Percentiles rank a stretch among this genome's conserved stretches.
These are phyloP conservation scores for Ceratocystiopsis brevicomis DNA, from an alignment of 2,329 filamentous ascomycete genomes.

Conservation along the genomic window DNA sequence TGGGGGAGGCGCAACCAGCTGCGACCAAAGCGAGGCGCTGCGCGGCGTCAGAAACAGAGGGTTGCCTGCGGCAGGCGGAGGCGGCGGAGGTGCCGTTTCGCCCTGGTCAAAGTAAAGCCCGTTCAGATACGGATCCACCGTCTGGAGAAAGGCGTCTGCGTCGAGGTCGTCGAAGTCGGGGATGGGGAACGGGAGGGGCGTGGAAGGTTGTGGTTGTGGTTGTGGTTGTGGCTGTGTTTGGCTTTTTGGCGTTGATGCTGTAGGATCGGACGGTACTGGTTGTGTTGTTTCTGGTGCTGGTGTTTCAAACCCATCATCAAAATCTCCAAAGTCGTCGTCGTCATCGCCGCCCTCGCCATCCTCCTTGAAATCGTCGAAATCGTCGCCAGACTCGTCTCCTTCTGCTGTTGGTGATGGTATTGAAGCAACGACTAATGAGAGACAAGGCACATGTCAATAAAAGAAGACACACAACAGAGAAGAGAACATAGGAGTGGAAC, in stretches of 20 bases:
- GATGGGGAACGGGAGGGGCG: conserved; percentile 25
- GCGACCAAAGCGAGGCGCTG: conserved; percentile 84
- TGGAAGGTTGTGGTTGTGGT: conserved; percentile 13
- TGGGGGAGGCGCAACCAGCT: conserved; percentile 84
- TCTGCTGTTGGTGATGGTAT: conserved; percentile 15
- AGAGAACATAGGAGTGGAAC: not conserved
- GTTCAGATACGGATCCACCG: conserved; percentile 47
- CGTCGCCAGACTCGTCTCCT: conserved; percentile 34
- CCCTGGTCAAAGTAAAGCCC: conserved; percentile 43
- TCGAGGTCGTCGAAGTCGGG: conserved; percentile 47
- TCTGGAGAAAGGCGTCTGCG: conserved; percentile 38
- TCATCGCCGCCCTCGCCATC: conserved; percentile 31
- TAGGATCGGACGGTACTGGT: conserved; percentile 8
- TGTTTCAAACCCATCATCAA: conserved; percentile 52
- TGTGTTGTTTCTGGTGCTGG: conserved; percentile 7
- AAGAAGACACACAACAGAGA: conserved; percentile 7
- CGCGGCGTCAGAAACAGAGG: conserved; percentile 68
- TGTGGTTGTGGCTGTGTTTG: conserved; percentile 13
- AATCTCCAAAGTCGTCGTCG: conserved; percentile 45
- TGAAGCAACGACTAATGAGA: conserved; percentile 17
- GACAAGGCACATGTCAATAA: conserved; percentile 17
- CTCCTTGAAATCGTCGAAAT: conserved; percentile 45
- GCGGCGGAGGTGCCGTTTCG: conserved; percentile 29
- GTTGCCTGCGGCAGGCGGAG: conserved; percentile 22
- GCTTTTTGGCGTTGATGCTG: too few relatives aligned